Evolutionary conservation across 2,329 filamentous ascomycete genomes (phyloP).

Genomic region (Aureobasidium pullulans): DNA sequence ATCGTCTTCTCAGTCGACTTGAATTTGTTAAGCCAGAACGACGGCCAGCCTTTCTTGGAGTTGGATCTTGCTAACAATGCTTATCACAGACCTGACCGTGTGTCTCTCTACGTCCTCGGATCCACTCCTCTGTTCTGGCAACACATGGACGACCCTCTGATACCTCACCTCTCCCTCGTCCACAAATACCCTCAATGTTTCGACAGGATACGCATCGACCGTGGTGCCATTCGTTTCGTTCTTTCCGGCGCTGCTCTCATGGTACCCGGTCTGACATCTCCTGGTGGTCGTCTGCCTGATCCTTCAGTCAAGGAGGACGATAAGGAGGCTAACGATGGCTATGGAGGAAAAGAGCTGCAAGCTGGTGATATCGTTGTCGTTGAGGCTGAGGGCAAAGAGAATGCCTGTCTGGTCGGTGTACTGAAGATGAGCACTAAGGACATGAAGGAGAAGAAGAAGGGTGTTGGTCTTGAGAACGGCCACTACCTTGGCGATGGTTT

Average conservation of each 20-base stretch:
- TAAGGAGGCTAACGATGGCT: constrained; percentile 36
- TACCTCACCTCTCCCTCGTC: constrained; percentile 83
- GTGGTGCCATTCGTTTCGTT: constrained; percentile 94
- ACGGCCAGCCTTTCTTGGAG: not conserved
- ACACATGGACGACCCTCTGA: constrained; percentile 65
- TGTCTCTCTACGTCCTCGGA: constrained; percentile 79
- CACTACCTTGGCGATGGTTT: constrained; percentile 93
- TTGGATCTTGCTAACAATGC: not conserved
- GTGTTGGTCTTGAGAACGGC: constrained; percentile 84
- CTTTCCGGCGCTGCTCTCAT: constrained; percentile 89
- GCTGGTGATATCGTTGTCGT: constrained; percentile 82
- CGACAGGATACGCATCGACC: constrained; percentile 79
- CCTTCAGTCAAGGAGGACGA: constrained; percentile 31
- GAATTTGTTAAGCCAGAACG: too few species aligned
- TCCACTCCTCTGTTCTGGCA: constrained; percentile 83
- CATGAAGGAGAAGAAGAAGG: constrained; percentile 91
- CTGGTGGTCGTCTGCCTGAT: constrained; percentile 71
- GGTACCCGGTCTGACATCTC: constrained; percentile 83
- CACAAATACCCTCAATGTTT: constrained; percentile 85
- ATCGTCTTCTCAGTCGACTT: too few species aligned
- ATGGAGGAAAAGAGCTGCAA: constrained; percentile 59
- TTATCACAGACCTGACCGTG: constrained; percentile 62
- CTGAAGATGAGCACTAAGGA: constrained; percentile 81
- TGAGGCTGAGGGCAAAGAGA: constrained; percentile 85
- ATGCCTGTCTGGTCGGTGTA: constrained; percentile 81